These are phyloP conservation scores for Setaria italica DNA, from an alignment of 202 grass and related monocot genomes.

Conservation along the genomic window DNA sequence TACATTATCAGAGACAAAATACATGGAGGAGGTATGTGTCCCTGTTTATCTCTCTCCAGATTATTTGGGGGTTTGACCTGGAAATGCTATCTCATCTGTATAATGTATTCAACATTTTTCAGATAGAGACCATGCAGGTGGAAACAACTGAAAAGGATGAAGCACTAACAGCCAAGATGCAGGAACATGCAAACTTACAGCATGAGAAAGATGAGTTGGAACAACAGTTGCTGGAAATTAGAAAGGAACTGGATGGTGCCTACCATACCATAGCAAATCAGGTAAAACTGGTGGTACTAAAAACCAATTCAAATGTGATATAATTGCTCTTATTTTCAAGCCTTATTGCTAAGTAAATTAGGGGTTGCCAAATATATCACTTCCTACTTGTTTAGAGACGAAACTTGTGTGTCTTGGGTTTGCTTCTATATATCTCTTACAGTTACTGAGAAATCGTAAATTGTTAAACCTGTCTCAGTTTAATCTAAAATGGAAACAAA, in stretches of 20 bases:
- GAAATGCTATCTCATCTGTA: slow-evolving; percentile 31
- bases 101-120: slow-evolving; percentile 46
- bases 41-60: slow-evolving; percentile 39
- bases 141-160: slow-evolving; percentile 73
- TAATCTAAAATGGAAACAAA: background rate
- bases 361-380: background rate
- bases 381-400: slow-evolving; percentile 9
- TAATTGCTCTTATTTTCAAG: slow-evolving; percentile 4
- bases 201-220: slow-evolving; percentile 66
- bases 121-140: slow-evolving; percentile 85
- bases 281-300: slow-evolving; percentile 44
- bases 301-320: slow-evolving; percentile 5
- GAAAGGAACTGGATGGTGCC: slow-evolving; percentile 76
- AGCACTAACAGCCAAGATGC: slow-evolving; percentile 59
- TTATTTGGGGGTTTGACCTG: slow-evolving; percentile 6
- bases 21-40: slow-evolving; percentile 81
- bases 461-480: background rate
- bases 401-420: background rate
- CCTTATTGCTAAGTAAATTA: slow-evolving; percentile 5
- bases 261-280: slow-evolving; percentile 78
- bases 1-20: slow-evolving; percentile 80
- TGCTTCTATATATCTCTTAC: background rate
- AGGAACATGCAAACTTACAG: slow-evolving; percentile 70
- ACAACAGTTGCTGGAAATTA: slow-evolving; percentile 68
- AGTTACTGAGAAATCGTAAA: background rate